Evolutionary conservation across 2,329 filamentous ascomycete species (phyloP), one percentile per base, ranked within the genome.

Genomic region (Cladosporium sp.): DNA sequence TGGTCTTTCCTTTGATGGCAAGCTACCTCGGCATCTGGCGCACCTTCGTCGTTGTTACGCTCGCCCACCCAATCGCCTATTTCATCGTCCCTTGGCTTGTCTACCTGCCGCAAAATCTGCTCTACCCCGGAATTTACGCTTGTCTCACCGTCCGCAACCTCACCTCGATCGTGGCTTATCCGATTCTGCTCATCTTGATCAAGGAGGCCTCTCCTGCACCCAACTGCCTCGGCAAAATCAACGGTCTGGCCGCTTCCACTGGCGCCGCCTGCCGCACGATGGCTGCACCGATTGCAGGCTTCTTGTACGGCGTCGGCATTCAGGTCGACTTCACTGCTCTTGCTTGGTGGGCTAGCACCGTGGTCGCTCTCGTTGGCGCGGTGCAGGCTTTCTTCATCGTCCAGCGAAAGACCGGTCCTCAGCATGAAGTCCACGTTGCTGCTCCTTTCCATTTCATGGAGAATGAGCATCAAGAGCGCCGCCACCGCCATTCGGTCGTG

Each of bases 251-350:
- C 42, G 86, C 86, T 54, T 85, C 82, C 2, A 84, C 81, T 1
- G 85, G 84, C n/a, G 86, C 85, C 17, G 79, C 82, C 4, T 84
- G 83, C 52, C 77, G 85, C n/a, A 88, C 83, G 0, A 64, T 88
- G 34, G 83, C 84, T 1, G 85, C 84, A 18, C 85, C 85, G 0
- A 68, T 88, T 22, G 82, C 83, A 2, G 85, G 85, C 2, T 75
- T 83, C 27, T 72, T 89, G 4, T 89, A 88, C 59, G 80, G 81
- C 13, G 61, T 80, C 3, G 83, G 83, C 4, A 78, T 75, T 27
- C 68, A 76, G 19, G 69, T 80, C 20, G 71, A 75, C 8, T 81
- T 80, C 53, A 83, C 80, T 2, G 79, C 79, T n/a, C 64, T 85
- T 38, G 78, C 82, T 2, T 84, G 80, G 80, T 84, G 80, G 80